Evolutionary conservation across 768 basidiomycete species (phyloP), one percentile per base, ranked within the genome.

Genomic region (Russula olivacea): DNA sequence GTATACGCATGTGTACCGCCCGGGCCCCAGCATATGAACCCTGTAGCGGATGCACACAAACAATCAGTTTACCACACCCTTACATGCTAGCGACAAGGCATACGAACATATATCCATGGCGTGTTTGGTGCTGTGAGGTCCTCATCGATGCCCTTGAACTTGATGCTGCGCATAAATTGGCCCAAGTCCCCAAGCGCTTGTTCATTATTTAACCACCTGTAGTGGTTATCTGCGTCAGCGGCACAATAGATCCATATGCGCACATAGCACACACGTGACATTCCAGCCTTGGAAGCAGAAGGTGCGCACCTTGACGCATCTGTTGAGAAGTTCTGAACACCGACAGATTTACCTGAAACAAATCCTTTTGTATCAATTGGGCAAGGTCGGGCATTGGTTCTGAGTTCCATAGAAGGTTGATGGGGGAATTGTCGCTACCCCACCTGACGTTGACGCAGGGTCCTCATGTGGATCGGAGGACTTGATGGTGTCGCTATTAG

Each of bases 21-120:
- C 94, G 87, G 17, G 95, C 93, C 64, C 96, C 96, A 17, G 93
- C 94, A 69, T 96, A 96, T 0, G 91, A 93, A 19, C 90, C 89
- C 88, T 89, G 67, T n/a, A 23, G 50, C 12, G 23, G 12, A 43
- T 21, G 30, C 28, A 45, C 23, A 28, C 12, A 17, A 40, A 9
- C 17, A 34, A 17, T 32, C 30, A 49, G 15, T 14, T 49, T 19
- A 53, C 3, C 12, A 23, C 21, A 1, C 0, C 7, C 7, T 12
- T 11, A 52, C 19, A 45, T 3, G 11, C 9, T 30, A 19, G n/a
- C 17, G 40, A 43, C 40, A 53, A 9, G 21, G 36, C 10, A 56
- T 64, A 68, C 83, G 47, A 72, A 92, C 94, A 15, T 96, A 93
- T 59, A 93, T 92, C 91, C 91, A 93, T 9, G 91, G 89, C 1